phyloP scores from a whole-genome alignment of 208 protist species.

The Leishmania gerbilli region DNA sequence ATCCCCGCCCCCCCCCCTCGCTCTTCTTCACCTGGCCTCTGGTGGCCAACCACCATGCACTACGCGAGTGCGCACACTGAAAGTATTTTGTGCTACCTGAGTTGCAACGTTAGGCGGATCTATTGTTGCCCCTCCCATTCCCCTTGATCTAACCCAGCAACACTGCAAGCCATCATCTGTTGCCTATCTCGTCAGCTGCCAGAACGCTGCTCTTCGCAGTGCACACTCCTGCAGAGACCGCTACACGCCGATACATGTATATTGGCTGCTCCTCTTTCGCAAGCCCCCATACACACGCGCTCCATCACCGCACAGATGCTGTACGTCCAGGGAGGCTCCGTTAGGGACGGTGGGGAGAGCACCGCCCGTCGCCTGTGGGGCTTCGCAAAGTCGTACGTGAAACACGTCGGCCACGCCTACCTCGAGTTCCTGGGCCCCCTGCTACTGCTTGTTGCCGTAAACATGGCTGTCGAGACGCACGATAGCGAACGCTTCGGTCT shows the following conservation, averaged over 20 bases:
- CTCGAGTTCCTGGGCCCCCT: slow-evolving; percentile 59
- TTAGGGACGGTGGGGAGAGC: slow-evolving; percentile 21
- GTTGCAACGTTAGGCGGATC: neutral
- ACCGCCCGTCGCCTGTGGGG: slow-evolving; percentile 21
- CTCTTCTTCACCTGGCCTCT: neutral
- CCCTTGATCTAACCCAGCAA: neutral
- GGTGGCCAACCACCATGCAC: neutral
- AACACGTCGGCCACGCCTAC: slow-evolving; percentile 47
- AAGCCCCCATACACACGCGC: slow-evolving; percentile 3
- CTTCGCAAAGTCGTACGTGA: slow-evolving; percentile 64
- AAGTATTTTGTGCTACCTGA: neutral
- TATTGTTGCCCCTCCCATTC: neutral
- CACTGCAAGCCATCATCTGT: neutral
- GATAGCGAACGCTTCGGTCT: slow-evolving; percentile 85
- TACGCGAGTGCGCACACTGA: neutral
- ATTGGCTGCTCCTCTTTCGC: neutral
- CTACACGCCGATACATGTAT: neutral
- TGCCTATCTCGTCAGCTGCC: neutral
- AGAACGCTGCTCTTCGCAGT: neutral
- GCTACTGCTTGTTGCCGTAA: slow-evolving; percentile 50
- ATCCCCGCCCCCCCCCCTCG: neutral
- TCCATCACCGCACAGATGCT: slow-evolving; percentile 6
- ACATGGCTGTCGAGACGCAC: slow-evolving; percentile 52
- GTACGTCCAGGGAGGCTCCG: slow-evolving; percentile 22
- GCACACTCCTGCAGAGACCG: neutral